Evolutionary conservation across 176 grass and related monocot genomes (phyloP), one percentile per base, ranked within the genome.

Genomic region (Metroxylon sagu): DNA sequence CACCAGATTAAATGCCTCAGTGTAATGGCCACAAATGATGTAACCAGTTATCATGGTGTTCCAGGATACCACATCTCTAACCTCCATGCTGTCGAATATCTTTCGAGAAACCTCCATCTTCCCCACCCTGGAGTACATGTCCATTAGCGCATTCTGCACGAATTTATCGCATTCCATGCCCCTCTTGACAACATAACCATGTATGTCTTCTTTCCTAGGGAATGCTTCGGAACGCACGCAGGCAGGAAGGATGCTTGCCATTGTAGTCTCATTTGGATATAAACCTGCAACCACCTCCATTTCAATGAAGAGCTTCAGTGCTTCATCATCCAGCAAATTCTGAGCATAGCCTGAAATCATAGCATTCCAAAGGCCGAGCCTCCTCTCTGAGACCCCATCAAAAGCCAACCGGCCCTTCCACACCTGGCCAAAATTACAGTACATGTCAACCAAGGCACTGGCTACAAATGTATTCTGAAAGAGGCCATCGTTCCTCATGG

Each of bases 121-220:
- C 31, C 86, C 92, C 14, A 96, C 71, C 26, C 87, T 85, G 14
- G 83, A 83, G 74, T 96, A 96, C 87, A 90, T 75, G 77, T 90
- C 92, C 92, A 96, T 90, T 48, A 90, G 84, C 25, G 92, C 92
- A 75, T 96, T 96, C 75, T 90, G 92, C 60, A 96, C 87, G 72
- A 96, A 96, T 66, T 74, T 85, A 70, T 96, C 79, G 14, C 53
- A 59, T 19, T 70, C 78, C 87, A 96, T 96, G 17, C 69, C 80
- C 21, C 84, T 80, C 80, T 90, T 88, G 29, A 96, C 14, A 5
- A 85, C 92, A 63, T 96, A 96, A 2, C 92, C 87, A 59, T 96
- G 92, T 67, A 96, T 75, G 5, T 74, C 84, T 49, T 80, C 87
- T 75, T 90, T 96, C 53, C 78, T 77, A 1, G 65, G 26, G 64